Base-by-base conservation (phyloP, 495 filamentous ascomycete species). In the Terfezia boudieri region DNA sequence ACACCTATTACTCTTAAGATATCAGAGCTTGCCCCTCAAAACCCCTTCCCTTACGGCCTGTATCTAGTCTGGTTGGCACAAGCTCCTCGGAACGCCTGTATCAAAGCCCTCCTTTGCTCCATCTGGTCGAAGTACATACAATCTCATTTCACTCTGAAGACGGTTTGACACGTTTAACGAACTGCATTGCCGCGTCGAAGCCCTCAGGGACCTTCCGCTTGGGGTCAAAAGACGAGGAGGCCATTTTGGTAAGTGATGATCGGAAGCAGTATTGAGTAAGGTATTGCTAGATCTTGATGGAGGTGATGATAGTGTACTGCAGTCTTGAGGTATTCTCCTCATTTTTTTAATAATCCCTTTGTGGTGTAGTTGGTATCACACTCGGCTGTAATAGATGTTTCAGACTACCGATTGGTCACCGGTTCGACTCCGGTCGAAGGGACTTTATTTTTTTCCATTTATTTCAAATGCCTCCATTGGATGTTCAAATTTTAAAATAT, bases 131-230 rank as follows among this genome's bases (percentile, higher is more conserved):
- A n/a, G n/a, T n/a, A n/a, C 79, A 71, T 56, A 73, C 78, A 62
- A 73, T 74, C 63, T 72, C 76, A 68, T 54, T 74, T 71, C 56
- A 71, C 74, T 66, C 75, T 76, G 51, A 76, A 75, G 38, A 79
- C 78, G 50, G 87, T 71, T 62, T 89, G n/a, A 60, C 64, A 50
- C 63, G 56, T 69, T 95, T 96, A 57, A 95, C 82, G 36, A 92
- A 78, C 53, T 93, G 84, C 4, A 79, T 78, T n/a, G 77, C 74
- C 4, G 77, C 74, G 57, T 80, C 79, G 60, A 89, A 86, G 48
- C 80, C 79, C 55, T 81, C 78, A 41, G 82, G 77, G 20, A 86
- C 86, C 46, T 86, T 84, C 56, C 92, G 76, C 69, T 96, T 95
- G 70, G 90, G 86, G 59, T 81, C 73, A 20, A 87, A 83, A 46